These are phyloP conservation scores for Quercus suber DNA, from an alignment of 306 rosid genomes.

Conservation along the genomic window DNA sequence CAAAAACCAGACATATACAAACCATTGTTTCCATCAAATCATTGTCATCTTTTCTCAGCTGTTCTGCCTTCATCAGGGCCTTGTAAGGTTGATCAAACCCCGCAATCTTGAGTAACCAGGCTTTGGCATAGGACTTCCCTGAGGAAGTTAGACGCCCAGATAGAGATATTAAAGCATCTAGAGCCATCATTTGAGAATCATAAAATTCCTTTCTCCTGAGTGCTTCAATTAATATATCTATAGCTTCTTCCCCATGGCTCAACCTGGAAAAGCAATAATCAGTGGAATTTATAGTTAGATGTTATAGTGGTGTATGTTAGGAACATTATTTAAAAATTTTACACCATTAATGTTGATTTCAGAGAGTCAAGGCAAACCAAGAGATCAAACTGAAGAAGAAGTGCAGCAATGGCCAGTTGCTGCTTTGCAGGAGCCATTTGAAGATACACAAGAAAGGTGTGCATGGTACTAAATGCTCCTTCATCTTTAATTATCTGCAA, in stretches of 20 bases:
- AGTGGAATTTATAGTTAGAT: slow-evolving; percentile 10
- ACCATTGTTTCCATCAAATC: slow-evolving; percentile 68
- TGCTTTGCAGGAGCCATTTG: slow-evolving; percentile 95
- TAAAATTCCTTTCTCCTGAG: slow-evolving; percentile 66
- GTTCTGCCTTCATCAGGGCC: slow-evolving; percentile 63
- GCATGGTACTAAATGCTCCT: slow-evolving; percentile 89
- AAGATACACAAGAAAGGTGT: slow-evolving; percentile 80
- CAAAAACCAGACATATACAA: slow-evolving; percentile 18
- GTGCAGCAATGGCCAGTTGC: slow-evolving; percentile 66
- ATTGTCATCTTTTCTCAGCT: slow-evolving; percentile 36
- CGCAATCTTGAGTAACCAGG: slow-evolving; percentile 81
- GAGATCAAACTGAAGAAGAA: slow-evolving; percentile 96
- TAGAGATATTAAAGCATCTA: slow-evolving; percentile 68
- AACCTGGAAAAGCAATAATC: slow-evolving; percentile 45
- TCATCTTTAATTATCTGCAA: slow-evolving; percentile 79
- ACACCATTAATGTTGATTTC: slow-evolving; percentile 4
- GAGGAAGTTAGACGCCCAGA: slow-evolving; percentile 66
- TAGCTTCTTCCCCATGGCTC: slow-evolving; percentile 90
- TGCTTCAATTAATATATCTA: slow-evolving; percentile 74
- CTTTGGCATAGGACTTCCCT: slow-evolving; percentile 70
- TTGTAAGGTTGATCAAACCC: slow-evolving; percentile 82
- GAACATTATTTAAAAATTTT: background rate
- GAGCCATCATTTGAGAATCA: slow-evolving; percentile 60
- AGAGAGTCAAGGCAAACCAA: slow-evolving; percentile 49
- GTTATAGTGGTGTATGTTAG: background rate